Base-by-base conservation (phyloP, 176 grass and related monocot genomes). In the Melocanna baccifera region DNA sequence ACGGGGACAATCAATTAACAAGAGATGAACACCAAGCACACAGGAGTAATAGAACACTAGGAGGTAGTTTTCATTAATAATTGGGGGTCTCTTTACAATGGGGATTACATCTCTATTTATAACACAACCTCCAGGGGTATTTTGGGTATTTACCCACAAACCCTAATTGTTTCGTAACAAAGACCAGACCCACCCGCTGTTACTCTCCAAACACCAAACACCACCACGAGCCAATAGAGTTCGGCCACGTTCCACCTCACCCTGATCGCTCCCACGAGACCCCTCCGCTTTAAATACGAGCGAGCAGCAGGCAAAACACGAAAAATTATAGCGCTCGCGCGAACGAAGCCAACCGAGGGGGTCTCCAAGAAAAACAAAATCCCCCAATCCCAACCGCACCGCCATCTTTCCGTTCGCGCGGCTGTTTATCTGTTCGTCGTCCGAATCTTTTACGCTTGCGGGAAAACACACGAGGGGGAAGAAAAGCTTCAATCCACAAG, bases 151-250 rank as follows among this genome's bases (percentile, higher is more conserved):
- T n/a, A n/a, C n/a, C n/a, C n/a, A n/a, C n/a, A n/a, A n/a, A n/a
- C n/a, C n/a, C n/a, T n/a, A n/a, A n/a, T n/a, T n/a, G n/a, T n/a
- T n/a, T n/a, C n/a, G n/a, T n/a, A n/a, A n/a, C n/a, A n/a, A n/a
- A n/a, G n/a, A 10, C 26, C 15, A 16, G 30, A 19, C 7, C 15
- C 50, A 56, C 12, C 58, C 0, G 62, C 61, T 76, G 34, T 22
- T 20, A 1, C 2, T 0, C 2, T 1, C 6, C 2, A 0, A 76
- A 87, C 86, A 75, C 28, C 70, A 69, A 25, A 15, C 79, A 62
- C 52, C 19, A 7, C 0, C 0, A 0, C 0, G 0, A 1, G 0
- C 86, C 40, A 62, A 7, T 62, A 8, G 0, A 0, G 0, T 0
- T 0, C 0, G 0, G 71, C 86, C 79, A 87, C 79, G 86, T 76